Base-by-base conservation (phyloP, 2,329 filamentous ascomycete genomes). In the Pseudonectria foliicola region DNA sequence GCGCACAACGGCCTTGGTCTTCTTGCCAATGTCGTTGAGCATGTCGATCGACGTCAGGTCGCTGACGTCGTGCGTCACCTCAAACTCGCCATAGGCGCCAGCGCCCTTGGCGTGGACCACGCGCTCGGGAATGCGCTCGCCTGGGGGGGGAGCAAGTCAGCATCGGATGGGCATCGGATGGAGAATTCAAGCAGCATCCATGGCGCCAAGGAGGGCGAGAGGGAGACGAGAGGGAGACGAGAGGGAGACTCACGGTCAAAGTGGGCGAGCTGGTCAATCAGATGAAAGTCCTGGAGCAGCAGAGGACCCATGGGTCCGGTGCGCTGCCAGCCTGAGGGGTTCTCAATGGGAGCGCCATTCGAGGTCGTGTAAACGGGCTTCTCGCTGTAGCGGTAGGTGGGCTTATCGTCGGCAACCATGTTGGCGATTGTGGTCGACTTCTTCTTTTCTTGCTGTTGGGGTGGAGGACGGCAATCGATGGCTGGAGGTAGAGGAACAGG, bases 281-380 rank as follows among this genome's bases (percentile, higher is more conserved):
- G 57, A 52, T 81, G 76, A 53, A 79, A 79, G 53, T 80, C 76
- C 50, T 80, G 76, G 14, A 82, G 68, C 40, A 80, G 62, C 26
- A 81, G 63, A 43, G 76, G 76, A 1, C 76, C 75, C 46, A 71
- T 72, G 27, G 50, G 41, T 31, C 75, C 77, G 24, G 74, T 58
- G 38, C 76, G 66, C 55, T 77, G 73, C 52, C 54, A 61, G 29
- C 45, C 55, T 41, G 52, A 42, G 25, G 73, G 71, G 46, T 73
- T 66, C 40, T 70, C 64, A 37, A 77, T 65, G 42, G 75, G 74
- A 27, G 66, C 70, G 49, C 74, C 75, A 64, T 75, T 77, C 53
- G 73, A 77, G 23, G 72, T 69, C 10, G 74, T 77, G 55, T 77
- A 77, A 43, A 71, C 62, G 31, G 73, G 73, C 50, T 66, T 68